A percentile compares a stretch with the other conserved stretches of the same genome.
These are phyloP conservation scores for Cyclotella baltica DNA, from an alignment of 108 stramenopile species.

Conservation along the genomic window DNA sequence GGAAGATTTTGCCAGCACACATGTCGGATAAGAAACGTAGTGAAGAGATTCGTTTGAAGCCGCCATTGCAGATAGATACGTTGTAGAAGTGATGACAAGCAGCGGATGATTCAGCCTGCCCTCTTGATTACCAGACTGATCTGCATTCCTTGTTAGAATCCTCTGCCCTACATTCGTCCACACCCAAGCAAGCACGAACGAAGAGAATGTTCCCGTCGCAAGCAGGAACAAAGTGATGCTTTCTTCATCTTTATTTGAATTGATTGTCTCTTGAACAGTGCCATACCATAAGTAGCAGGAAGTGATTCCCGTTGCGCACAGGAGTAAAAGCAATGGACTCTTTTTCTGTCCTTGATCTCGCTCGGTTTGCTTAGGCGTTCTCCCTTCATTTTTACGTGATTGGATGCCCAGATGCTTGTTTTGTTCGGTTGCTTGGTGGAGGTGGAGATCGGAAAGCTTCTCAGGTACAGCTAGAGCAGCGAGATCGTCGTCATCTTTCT, in stretches of 20 bases:
- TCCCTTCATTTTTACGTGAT: neutral
- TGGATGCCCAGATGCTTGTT: neutral
- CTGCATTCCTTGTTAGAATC: neutral
- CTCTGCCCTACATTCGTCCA: conserved; percentile 61
- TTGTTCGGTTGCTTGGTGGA: neutral
- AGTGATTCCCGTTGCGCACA: conserved; percentile 81
- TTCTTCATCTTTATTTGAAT: conserved; percentile 44
- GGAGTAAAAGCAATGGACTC: conserved; percentile 43
- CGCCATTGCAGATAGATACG: conserved; percentile 82
- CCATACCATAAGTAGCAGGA: conserved; percentile 83
- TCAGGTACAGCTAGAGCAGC: neutral
- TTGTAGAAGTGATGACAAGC: conserved; percentile 50
- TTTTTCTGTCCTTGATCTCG: neutral
- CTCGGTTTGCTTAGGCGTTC: neutral
- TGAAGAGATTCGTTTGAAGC: conserved; percentile 80
- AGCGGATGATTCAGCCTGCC: conserved; percentile 58
- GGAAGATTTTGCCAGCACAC: conserved; percentile 92
- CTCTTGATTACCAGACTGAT: neutral
- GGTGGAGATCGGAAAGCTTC: neutral
- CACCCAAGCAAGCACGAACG: conserved; percentile 62
- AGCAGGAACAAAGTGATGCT: conserved; percentile 73
- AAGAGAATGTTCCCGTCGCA: conserved; percentile 66
- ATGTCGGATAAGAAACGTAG: conserved; percentile 92
- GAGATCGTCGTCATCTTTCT: conserved; percentile 10
- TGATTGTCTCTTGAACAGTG: conserved; percentile 71